A percentile compares a stretch with the other conserved stretches of the same genome.
Evolutionary conservation across 441 rosid genomes (phyloP).

Genomic region (Croton laevigatus): DNA sequence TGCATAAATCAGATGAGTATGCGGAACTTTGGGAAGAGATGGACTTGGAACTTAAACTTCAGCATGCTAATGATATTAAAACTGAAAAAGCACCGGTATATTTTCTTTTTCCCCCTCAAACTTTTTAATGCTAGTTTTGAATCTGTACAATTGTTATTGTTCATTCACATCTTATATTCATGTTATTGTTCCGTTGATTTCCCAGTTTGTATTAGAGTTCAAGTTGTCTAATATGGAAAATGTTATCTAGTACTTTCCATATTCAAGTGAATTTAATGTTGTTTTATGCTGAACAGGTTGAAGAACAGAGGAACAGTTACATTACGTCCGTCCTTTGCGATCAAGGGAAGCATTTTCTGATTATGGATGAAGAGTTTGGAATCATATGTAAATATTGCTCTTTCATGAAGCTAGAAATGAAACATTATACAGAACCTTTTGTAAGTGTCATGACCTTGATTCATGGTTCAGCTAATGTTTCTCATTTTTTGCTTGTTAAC

Average conservation of each 20-base stretch:
- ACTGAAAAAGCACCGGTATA: constrained; percentile 26
- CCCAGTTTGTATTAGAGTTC: too few species aligned
- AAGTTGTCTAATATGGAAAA: too few species aligned
- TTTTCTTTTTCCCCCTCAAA: background rate
- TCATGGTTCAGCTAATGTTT: background rate
- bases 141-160: background rate
- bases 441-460: constrained; percentile 35
- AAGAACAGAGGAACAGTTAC: constrained; percentile 13
- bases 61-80: background rate
- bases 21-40: constrained; percentile 56
- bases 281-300: constrained; percentile 15
- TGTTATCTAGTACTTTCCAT: background rate
- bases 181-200: too few species aligned
- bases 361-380: constrained; percentile 69
- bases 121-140: background rate
- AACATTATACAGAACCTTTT: constrained; percentile 40
- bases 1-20: constrained; percentile 38
- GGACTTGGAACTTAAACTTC: constrained; percentile 31
- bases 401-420: constrained; percentile 47
- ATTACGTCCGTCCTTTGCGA: constrained; percentile 24
- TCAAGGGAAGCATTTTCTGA: constrained; percentile 42
- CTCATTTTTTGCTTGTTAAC: background rate
- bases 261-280: background rate
- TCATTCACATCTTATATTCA: too few species aligned
- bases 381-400: constrained; percentile 48